Conservation (phyloP, 176 grass and related monocot species). For the Oryza australiensis region DNA sequence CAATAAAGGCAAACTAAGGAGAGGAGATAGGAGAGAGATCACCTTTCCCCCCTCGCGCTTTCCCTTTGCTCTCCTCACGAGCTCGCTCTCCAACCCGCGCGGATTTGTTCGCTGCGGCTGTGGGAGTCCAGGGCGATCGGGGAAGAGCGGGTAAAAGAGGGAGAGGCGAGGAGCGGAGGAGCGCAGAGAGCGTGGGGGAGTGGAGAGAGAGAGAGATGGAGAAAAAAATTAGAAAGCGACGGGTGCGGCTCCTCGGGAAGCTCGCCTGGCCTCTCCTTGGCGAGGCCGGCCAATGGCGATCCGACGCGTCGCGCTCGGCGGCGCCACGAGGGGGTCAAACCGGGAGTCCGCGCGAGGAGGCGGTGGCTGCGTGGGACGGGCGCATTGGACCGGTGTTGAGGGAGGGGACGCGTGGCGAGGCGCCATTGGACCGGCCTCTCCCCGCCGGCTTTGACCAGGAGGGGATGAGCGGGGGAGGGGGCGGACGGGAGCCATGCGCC, state of each 20-base stretch:
- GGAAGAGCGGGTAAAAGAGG: neutral
- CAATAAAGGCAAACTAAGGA: too few relatives aligned
- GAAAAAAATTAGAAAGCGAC: neutral
- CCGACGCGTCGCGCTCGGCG: conserved; percentile 5
- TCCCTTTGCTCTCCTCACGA: neutral
- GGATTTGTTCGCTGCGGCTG: neutral
- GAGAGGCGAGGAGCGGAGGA: neutral
- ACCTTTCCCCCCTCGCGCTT: conserved; percentile 15
- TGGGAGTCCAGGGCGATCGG: neutral
- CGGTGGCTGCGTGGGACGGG: neutral
- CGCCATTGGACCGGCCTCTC: neutral
- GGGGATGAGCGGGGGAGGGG: too few relatives aligned
- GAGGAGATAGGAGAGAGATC: too few relatives aligned
- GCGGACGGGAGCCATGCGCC: neutral
- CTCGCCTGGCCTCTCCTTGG: conserved; percentile 12
- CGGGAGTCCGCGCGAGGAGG: neutral
- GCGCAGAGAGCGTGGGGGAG: neutral
- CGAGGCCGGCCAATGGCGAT: conserved; percentile 5
- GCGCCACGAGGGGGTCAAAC: conserved; percentile 18
- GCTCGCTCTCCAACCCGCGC: neutral
- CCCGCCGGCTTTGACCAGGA: neutral
- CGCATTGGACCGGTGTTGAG: neutral
- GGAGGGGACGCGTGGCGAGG: neutral
- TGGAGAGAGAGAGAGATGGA: neutral
- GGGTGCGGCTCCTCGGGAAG: conserved; percentile 33